phyloP scores from a whole-genome alignment of 306 rosid species.

The Pyrus betulifolia region DNA sequence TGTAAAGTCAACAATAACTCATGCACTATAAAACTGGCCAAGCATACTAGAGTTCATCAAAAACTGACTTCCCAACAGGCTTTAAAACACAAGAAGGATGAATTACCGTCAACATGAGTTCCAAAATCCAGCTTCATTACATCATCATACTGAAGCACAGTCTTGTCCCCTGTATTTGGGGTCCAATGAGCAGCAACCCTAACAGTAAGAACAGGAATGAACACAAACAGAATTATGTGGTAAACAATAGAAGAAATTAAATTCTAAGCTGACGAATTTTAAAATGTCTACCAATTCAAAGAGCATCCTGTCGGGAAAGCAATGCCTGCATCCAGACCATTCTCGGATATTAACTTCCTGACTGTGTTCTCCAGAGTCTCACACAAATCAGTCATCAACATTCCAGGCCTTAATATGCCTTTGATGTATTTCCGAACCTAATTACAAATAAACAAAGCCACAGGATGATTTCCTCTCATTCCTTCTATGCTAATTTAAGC shows the following conservation, averaged over 20 bases:
- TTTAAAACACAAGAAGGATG: neutral
- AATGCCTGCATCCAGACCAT: slow-evolving; percentile 95
- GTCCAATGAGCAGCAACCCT: slow-evolving; percentile 99
- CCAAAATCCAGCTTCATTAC: slow-evolving; percentile 98
- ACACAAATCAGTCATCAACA: slow-evolving; percentile 90
- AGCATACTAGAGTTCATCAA: neutral
- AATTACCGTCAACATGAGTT: slow-evolving; percentile 85
- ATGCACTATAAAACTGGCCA: slow-evolving; percentile 3
- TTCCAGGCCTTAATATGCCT: slow-evolving; percentile 83
- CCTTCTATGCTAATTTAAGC: neutral
- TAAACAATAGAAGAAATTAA: neutral
- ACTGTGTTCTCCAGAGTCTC: slow-evolving; percentile 92
- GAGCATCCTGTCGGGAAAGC: slow-evolving; percentile 99
- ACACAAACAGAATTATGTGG: slow-evolving; percentile 2
- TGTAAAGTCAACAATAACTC: slow-evolving; percentile 30
- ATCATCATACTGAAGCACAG: slow-evolving; percentile 88
- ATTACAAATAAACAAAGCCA: slow-evolving; percentile 20
- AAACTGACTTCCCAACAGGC: slow-evolving; percentile 1
- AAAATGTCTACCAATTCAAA: slow-evolving; percentile 60
- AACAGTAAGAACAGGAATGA: slow-evolving; percentile 5
- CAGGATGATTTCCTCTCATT: neutral
- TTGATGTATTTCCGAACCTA: slow-evolving; percentile 84
- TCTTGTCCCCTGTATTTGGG: slow-evolving; percentile 88
- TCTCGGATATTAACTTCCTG: slow-evolving; percentile 77
- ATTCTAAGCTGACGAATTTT: neutral